These are phyloP conservation scores for Ophiostoma perfectum DNA, from an alignment of 2,329 filamentous ascomycete genomes.

Conservation along the genomic window DNA sequence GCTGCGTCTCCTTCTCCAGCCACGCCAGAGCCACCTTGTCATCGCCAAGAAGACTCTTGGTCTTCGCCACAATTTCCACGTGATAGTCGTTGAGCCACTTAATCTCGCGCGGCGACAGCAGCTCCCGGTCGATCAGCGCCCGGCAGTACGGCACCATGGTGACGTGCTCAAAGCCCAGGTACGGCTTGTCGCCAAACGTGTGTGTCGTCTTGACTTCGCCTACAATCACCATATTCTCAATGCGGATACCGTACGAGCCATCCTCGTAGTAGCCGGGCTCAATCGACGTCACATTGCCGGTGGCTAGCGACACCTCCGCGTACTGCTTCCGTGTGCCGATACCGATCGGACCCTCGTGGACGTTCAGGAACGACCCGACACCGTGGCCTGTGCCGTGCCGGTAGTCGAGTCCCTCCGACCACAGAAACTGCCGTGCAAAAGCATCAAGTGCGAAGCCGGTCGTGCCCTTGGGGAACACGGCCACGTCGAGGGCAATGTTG, in stretches of 20 bases:
- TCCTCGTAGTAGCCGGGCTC: constrained; percentile 98
- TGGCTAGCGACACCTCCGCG: constrained; percentile 78
- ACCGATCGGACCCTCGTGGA: constrained; percentile 94
- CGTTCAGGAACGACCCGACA: constrained; percentile 90
- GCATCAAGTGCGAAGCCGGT: constrained; percentile 88
- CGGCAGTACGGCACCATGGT: constrained; percentile 95
- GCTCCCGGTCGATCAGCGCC: constrained; percentile 70
- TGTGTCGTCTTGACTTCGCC: constrained; percentile 81
- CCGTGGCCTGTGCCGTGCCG: constrained; percentile 95
- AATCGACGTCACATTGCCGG: constrained; percentile 94
- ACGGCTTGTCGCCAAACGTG: constrained; percentile 89
- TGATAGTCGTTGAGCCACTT: constrained; percentile 86
- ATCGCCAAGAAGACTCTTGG: constrained; percentile 65
- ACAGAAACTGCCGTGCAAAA: constrained; percentile 83
- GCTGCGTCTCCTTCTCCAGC: constrained; percentile 80
- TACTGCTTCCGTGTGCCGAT: constrained; percentile 90
- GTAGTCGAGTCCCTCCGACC: constrained; percentile 88
- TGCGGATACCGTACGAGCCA: constrained; percentile 87
- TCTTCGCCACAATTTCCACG: constrained; percentile 74
- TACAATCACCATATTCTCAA: constrained; percentile 93
- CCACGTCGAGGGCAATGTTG: constrained; percentile 79
- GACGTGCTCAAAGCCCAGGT: constrained; percentile 91
- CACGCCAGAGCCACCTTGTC: constrained; percentile 69
- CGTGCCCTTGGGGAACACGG: constrained; percentile 89
- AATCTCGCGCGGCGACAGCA: constrained; percentile 71